Percentiles rank a stretch among this genome's conserved stretches.
Conservation (phyloP, 768 basidiomycete genomes). For the Sistotremastrum suecicum region DNA sequence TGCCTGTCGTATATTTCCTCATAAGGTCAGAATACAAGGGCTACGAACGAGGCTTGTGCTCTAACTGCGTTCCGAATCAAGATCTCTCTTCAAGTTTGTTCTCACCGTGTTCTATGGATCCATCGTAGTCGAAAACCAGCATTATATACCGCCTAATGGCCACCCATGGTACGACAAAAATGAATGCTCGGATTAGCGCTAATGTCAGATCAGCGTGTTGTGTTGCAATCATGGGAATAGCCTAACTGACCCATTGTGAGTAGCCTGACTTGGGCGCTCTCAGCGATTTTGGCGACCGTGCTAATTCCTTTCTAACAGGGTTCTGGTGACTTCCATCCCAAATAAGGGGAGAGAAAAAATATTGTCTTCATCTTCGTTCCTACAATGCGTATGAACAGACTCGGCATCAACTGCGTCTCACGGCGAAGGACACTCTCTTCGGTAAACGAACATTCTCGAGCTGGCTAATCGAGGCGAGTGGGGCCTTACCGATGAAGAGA, state of each 20-base stretch:
- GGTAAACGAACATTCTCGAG: slow-evolving; percentile 73
- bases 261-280: neutral
- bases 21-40: too few relatives aligned
- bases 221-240: slow-evolving; percentile 82
- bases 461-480: slow-evolving; percentile 82
- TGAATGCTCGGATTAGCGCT: neutral
- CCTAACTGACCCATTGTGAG: slow-evolving; percentile 75
- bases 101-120: slow-evolving; percentile 86
- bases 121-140: slow-evolving; percentile 69
- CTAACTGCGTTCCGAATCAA: slow-evolving; percentile 11
- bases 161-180: slow-evolving; percentile 45
- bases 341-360: slow-evolving; percentile 30
- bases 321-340: slow-evolving; percentile 65
- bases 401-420: slow-evolving; percentile 69
- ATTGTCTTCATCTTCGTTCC: slow-evolving; percentile 1
- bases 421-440: slow-evolving; percentile 81
- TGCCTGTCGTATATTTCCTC: too few relatives aligned
- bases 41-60: too few relatives aligned
- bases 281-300: slow-evolving; percentile 1
- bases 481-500: slow-evolving; percentile 72
- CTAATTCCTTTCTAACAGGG: slow-evolving; percentile 21
- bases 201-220: slow-evolving; percentile 41
- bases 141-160: slow-evolving; percentile 59
- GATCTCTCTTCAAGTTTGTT: slow-evolving; percentile 64
- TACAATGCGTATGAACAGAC: slow-evolving; percentile 24